Conservation (phyloP, 2,329 filamentous ascomycete genomes). For the Colletotrichum kahawae region DNA sequence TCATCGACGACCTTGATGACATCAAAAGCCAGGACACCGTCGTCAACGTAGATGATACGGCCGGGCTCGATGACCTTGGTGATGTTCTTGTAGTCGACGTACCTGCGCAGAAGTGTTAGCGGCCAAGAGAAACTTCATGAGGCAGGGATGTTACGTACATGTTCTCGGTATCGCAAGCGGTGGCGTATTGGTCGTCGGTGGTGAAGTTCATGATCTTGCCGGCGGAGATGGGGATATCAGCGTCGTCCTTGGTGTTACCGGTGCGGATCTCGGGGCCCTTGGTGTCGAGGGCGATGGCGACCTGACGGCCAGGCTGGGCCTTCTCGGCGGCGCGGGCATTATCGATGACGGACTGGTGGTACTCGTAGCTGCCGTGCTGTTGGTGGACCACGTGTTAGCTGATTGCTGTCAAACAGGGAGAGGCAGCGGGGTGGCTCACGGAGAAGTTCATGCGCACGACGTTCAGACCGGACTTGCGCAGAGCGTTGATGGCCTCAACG, state of each 20-base stretch:
- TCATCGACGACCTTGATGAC: conserved; percentile 88
- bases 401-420: background rate
- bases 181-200: conserved; percentile 91
- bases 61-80: conserved; percentile 94
- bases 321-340: conserved; percentile 88
- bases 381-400: background rate
- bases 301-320: conserved; percentile 77
- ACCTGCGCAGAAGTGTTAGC: conserved; percentile 56
- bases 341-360: conserved; percentile 98
- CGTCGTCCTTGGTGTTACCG: conserved; percentile 77
- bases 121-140: background rate
- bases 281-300: conserved; percentile 91
- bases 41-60: conserved; percentile 96
- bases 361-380: conserved; percentile 85
- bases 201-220: conserved; percentile 93
- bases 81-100: conserved; percentile 99
- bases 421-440: background rate
- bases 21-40: conserved; percentile 96
- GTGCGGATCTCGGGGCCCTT: conserved; percentile 69
- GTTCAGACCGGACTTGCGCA: conserved; percentile 90
- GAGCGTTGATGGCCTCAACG: conserved; percentile 92
- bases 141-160: conserved; percentile 67
- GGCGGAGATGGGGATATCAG: conserved; percentile 85
- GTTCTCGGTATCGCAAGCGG: conserved; percentile 84
- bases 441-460: conserved; percentile 99